A percentile compares a stretch with the other conserved stretches of the same genome.
These are phyloP conservation scores for Saccharomycopsis javanensis DNA, from an alignment of 805 yeast genomes.

Conservation along the genomic window DNA sequence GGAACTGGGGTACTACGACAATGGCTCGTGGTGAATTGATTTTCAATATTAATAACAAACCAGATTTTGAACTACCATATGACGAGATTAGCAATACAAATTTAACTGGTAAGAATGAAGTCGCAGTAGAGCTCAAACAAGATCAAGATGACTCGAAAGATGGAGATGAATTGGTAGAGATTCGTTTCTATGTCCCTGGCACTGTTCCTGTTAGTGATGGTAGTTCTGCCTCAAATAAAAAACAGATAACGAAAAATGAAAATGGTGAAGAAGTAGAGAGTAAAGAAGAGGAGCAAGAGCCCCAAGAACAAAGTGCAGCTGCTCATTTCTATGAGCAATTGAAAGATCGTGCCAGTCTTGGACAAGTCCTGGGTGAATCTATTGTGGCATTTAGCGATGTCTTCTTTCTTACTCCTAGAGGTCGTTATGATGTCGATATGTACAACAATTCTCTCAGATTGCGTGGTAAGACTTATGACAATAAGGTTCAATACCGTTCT, in stretches of 20 bases:
- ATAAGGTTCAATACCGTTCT: constrained; percentile 83
- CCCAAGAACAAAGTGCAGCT: constrained; percentile 59
- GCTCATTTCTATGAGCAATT: constrained; percentile 80
- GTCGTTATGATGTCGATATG: constrained; percentile 95
- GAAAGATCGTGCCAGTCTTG: constrained; percentile 88
- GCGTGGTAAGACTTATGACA: constrained; percentile 96
- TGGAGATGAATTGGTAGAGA: constrained; percentile 93
- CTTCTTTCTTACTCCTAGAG: constrained; percentile 92
- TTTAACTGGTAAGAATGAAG: constrained; percentile 86
- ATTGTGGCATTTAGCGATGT: constrained; percentile 88
- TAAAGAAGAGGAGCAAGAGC: constrained; percentile 30
- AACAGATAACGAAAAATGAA: constrained; percentile 21
- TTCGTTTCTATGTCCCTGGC: constrained; percentile 93
- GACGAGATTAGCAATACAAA: constrained; percentile 71
- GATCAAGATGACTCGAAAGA: constrained; percentile 40
- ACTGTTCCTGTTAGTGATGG: constrained; percentile 41
- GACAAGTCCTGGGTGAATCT: constrained; percentile 90
- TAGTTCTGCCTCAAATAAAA: constrained; percentile 33
- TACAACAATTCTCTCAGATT: constrained; percentile 78
- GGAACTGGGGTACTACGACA: constrained; percentile 98
- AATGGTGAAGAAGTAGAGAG: constrained; percentile 26
- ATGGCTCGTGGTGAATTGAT: constrained; percentile 86
- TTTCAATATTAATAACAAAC: constrained; percentile 77
- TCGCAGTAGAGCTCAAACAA: constrained; percentile 74
- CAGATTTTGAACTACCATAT: constrained; percentile 88